phyloP scores from a whole-genome alignment of 1,139 yeast genomes.

The Sugiyamaella paludigena region DNA sequence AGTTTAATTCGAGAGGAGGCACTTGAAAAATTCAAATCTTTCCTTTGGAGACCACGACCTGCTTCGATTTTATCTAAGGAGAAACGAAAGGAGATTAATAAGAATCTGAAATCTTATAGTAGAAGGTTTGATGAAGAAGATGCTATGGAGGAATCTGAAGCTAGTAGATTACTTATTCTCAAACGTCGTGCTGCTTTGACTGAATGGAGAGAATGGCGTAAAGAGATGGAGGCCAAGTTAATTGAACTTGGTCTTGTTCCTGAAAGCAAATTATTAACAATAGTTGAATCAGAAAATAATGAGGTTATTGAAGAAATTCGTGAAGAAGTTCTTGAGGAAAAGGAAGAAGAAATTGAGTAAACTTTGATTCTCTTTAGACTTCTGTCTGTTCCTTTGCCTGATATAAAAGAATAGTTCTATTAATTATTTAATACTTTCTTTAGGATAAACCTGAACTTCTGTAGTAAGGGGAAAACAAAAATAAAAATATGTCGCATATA shows the following conservation, averaged over 20 bases:
- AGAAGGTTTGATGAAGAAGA: constrained; percentile 94
- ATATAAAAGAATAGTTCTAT: neutral
- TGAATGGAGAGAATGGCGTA: constrained; percentile 85
- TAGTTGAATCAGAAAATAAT: constrained; percentile 41
- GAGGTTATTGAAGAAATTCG: constrained; percentile 74
- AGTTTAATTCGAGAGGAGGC: constrained; percentile 68
- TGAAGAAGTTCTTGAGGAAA: constrained; percentile 68
- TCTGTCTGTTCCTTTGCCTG: neutral
- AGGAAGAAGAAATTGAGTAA: constrained; percentile 25
- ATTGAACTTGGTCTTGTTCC: constrained; percentile 44
- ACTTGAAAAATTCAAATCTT: constrained; percentile 80
- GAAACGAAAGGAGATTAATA: constrained; percentile 85
- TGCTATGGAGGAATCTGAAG: constrained; percentile 95
- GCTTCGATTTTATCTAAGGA: constrained; percentile 67
- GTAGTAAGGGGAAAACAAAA: no score
- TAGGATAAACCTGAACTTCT: no score
- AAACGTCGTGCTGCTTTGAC: constrained; percentile 77
- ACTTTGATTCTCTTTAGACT: neutral
- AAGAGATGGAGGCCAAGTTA: constrained; percentile 50
- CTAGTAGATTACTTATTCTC: constrained; percentile 84
- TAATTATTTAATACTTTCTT: no score
- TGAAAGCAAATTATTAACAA: constrained; percentile 29
- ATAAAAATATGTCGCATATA: no score
- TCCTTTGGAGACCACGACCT: constrained; percentile 98
- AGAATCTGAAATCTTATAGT: constrained; percentile 84